A percentile compares a stretch with the other conserved stretches of the same genome.
Evolutionary conservation across 164 flowering plant species (phyloP).

Genomic region (Cinnamomum chago): DNA sequence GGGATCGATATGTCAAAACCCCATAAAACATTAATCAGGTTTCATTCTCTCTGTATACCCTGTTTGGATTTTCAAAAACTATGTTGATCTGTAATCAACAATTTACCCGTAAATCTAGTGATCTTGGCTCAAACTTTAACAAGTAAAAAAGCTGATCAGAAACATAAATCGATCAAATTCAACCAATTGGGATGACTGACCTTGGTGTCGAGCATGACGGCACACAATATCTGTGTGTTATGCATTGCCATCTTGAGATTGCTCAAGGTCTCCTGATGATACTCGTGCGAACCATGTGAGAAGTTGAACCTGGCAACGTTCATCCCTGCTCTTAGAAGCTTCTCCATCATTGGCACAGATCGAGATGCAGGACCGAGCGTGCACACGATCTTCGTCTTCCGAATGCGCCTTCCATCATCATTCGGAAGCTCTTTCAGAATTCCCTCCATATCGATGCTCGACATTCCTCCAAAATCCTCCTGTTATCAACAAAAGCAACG

Average conservation of each 20-base stretch:
- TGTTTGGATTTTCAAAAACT: no score
- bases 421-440: conserved; percentile 57
- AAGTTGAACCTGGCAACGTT: conserved; percentile 81
- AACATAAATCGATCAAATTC: no score
- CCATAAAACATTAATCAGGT: no score
- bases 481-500: no score
- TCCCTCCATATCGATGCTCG: conserved; percentile 50
- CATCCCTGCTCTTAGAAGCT: conserved; percentile 76
- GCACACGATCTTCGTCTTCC: conserved; percentile 77
- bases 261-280: conserved; percentile 71
- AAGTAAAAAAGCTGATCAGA: no score
- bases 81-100: no score
- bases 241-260: conserved; percentile 67
- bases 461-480: conserved; percentile 1
- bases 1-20: no score
- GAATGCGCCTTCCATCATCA: conserved; percentile 39
- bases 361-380: conserved; percentile 77
- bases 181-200: conserved; percentile 14
- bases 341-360: conserved; percentile 58
- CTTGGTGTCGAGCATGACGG: conserved; percentile 89
- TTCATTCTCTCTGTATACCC: no score
- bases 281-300: conserved; percentile 74
- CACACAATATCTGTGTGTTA: conserved; percentile 62
- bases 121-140: no score
- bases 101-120: no score